Evolutionary conservation across 768 basidiomycete species (phyloP), one percentile per base, ranked within the genome.

Genomic region (Austroboletus eburneus): DNA sequence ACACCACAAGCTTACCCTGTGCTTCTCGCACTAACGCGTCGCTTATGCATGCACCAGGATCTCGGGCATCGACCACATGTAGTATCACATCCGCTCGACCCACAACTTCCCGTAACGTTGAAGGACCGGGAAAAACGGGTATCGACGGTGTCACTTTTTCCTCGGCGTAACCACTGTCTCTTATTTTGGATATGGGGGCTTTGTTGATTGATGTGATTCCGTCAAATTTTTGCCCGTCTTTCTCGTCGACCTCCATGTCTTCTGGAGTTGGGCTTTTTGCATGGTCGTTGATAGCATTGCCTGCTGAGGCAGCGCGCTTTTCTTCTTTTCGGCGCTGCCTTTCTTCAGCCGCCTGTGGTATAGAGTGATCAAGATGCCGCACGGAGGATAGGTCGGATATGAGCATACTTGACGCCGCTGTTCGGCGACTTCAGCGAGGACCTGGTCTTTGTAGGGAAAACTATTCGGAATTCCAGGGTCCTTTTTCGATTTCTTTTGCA

Each of bases 391-490:
- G 18, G 42, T 14, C 18, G 22, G 35, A 39, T 16, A 2, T 37
- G 33, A 44, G 24, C 34, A 17, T 57, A 92, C 91, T 52, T 74
- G 67, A 58, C 87, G 75, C 51, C 91, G 81, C 61, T 89, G 78
- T 57, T 88, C 87, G 37, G 85, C 84, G 42, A 95, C 77, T 59
- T 97, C 93, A 5, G 91, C 93, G 23, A 97, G 72, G 52, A 97
- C 86, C 67, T 91, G 84, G 58, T 94, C 93, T 69, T 95, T 97
- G 76, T 85, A 93, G 4, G 91, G 92, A 69, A 92, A 92, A 49
- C 81, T 83, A 67, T 87, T 94, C 7, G 93, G 93, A 54, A 96
- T 92, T 37, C 93, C 93, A 24, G 88, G 91, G 65, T 97, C 93
- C 65, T 91, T 93, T 51, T 57, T 68, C 8, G 62, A 64, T 46